phyloP scores from a whole-genome alignment of 495 filamentous ascomycete genomes.

The Clavariopsis aquatica region DNA sequence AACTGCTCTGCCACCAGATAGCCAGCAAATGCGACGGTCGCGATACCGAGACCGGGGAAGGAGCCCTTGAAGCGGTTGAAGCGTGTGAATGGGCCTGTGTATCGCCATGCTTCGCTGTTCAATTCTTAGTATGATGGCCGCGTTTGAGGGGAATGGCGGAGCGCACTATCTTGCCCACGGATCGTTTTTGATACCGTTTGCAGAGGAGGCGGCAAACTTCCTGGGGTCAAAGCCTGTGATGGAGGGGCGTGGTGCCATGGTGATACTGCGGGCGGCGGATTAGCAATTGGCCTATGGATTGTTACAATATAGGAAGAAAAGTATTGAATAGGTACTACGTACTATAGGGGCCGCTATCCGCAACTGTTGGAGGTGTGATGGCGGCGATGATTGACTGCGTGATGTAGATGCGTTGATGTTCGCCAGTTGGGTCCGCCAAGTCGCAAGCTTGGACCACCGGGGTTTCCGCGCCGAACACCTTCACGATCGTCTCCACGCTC shows the following conservation, averaged over 20 bases:
- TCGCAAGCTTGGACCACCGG: constrained; percentile 13
- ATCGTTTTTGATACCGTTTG: constrained; percentile 65
- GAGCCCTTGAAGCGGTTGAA: constrained; percentile 81
- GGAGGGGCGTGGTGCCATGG: constrained; percentile 61
- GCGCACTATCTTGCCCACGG: constrained; percentile 80
- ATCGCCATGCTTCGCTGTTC: constrained; percentile 88
- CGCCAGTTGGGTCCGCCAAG: not conserved
- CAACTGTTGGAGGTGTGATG: not conserved
- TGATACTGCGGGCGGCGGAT: constrained; percentile 31
- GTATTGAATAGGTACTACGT: not conserved
- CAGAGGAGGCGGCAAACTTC: constrained; percentile 69
- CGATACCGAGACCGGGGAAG: constrained; percentile 90
- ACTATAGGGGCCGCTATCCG: constrained; percentile 17
- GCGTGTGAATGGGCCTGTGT: constrained; percentile 83
- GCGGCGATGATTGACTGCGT: not conserved
- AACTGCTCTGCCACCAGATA: constrained; percentile 89
- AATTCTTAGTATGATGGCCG: constrained; percentile 1
- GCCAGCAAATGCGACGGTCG: constrained; percentile 81
- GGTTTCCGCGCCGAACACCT: not conserved
- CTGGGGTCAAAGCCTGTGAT: constrained; percentile 82
- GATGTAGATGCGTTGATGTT: not conserved
- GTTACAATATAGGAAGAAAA: not conserved
- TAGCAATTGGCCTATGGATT: constrained; percentile 38
- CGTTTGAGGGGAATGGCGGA: not conserved
- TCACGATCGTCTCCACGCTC: not conserved